phyloP scores from a whole-genome alignment of 768 basidiomycete genomes.

The Termitomyces sp. region DNA sequence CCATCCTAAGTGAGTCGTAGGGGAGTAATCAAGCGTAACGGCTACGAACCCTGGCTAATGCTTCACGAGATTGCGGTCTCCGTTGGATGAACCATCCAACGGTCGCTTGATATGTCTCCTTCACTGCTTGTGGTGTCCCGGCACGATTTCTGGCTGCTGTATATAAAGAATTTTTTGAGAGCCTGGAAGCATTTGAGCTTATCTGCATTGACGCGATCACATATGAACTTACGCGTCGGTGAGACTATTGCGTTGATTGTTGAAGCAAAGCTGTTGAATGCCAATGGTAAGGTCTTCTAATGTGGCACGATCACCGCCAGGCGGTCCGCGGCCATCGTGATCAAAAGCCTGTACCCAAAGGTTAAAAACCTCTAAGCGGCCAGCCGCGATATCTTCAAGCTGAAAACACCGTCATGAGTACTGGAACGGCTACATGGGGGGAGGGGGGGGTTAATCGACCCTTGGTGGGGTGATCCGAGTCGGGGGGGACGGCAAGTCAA shows the following conservation, averaged over 20 bases:
- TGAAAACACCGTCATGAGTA: slow-evolving; percentile 3
- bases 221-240: slow-evolving; percentile 11
- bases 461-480: too few relatives aligned
- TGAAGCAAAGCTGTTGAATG: slow-evolving; percentile 16
- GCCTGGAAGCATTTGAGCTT: slow-evolving; percentile 3
- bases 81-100: slow-evolving; percentile 18
- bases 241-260: slow-evolving; percentile 10
- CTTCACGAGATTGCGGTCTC: slow-evolving; percentile 7
- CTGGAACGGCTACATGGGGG: neutral
- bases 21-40: too few relatives aligned
- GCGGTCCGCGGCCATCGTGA: slow-evolving; percentile 9
- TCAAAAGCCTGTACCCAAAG: slow-evolving; percentile 17
- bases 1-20: neutral
- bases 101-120: slow-evolving; percentile 10
- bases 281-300: slow-evolving; percentile 14
- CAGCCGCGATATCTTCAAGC: slow-evolving; percentile 16
- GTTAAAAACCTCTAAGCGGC: slow-evolving; percentile 14
- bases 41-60: slow-evolving; percentile 11
- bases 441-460: too few relatives aligned
- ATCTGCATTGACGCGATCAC: neutral
- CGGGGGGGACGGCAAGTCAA: too few relatives aligned
- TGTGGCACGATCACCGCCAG: slow-evolving; percentile 5
- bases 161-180: slow-evolving; percentile 9
- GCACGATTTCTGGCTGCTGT: slow-evolving; percentile 13
- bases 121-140: slow-evolving; percentile 14